A percentile compares a stretch with the other conserved stretches of the same genome.
Evolutionary conservation across 2,329 filamentous ascomycete species (phyloP).

Genomic region (Geosmithia putterillii): DNA sequence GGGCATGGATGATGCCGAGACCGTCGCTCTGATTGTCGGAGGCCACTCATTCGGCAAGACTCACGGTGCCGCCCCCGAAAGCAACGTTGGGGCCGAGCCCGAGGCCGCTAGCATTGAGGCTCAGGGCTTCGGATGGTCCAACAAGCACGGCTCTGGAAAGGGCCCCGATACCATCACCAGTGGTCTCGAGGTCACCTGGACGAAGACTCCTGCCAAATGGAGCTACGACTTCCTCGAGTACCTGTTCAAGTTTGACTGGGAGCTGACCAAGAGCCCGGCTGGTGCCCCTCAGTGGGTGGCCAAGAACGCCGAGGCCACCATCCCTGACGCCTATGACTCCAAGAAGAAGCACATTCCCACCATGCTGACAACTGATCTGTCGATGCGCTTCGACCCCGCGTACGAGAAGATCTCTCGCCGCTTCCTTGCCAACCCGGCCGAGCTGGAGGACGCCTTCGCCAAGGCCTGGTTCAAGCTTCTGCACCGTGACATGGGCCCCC

Average conservation of each 20-base stretch:
- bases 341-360: constrained; percentile 62
- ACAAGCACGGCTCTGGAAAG: constrained; percentile 50
- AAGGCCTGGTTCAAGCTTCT: constrained; percentile 76
- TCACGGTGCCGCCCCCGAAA: constrained; percentile 55
- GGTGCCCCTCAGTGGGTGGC: constrained; percentile 70
- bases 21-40: constrained; percentile 65
- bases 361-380: constrained; percentile 67
- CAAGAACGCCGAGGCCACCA: constrained; percentile 46
- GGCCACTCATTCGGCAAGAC: constrained; percentile 75
- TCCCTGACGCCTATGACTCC: constrained; percentile 59
- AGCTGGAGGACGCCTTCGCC: constrained; percentile 57
- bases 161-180: constrained; percentile 64
- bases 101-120: constrained; percentile 49
- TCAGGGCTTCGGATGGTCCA: constrained; percentile 64
- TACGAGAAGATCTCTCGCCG: constrained; percentile 67
- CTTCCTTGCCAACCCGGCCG: constrained; percentile 55
- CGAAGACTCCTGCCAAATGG: constrained; percentile 64
- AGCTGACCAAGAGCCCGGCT: constrained; percentile 61
- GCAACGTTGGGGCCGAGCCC: constrained; percentile 56
- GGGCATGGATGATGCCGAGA: constrained; percentile 72
- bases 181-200: constrained; percentile 72
- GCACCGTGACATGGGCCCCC: constrained; percentile 68
- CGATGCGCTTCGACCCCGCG: constrained; percentile 56
- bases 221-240: constrained; percentile 64
- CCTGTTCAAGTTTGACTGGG: constrained; percentile 70